Evolutionary conservation across 2,329 filamentous ascomycete genomes (phyloP), one percentile per base, ranked within the genome.

Genomic region (Fusarium palustre): DNA sequence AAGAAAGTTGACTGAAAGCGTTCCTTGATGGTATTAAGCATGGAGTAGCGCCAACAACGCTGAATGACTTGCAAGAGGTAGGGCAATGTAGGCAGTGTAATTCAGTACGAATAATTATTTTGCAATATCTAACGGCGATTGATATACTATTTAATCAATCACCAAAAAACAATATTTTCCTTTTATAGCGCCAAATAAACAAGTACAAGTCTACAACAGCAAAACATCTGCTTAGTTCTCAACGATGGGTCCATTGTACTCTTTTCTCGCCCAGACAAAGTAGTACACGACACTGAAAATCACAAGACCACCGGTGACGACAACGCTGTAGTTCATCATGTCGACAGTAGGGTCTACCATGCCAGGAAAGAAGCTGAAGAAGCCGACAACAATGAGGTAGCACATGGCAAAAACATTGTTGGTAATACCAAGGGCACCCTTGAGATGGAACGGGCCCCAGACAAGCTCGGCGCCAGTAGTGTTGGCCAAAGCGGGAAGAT

Each of bases 371-470:
- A 88, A 85, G 24, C 80, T 83, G 80, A 85, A 89, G 75, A 89
- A 88, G 13, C 86, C 81, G 3, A 88, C 79, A 41, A 88, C 83
- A 2, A 84, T 59, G 73, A 85, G 82, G 70, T 88, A 89, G 4
- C 79, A 50, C 69, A 84, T 86, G 1, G 86, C 82, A 50, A 87
- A 85, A 2, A 79, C 72, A 59, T 89, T 89, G 73, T 88, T 88
- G 24, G 82, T 70, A 8, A 82, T 84, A 0, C 87, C 87, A 2
- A 85, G 72, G 0, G 79, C 71, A 6, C 85, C 85, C 0, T 83
- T 83, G 0, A 89, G 59, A 42, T 81, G 83, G 81, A 86, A 89
- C 0, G 86, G 86, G 0, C 87, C 87, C 86, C 86, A 89, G 10
- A 76, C 67, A 2, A 79, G 74, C 22, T 77, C 74, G 3, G 74